Evolutionary conservation across 495 filamentous ascomycete genomes (phyloP).

Genomic region (Neurospora tetraspora): DNA sequence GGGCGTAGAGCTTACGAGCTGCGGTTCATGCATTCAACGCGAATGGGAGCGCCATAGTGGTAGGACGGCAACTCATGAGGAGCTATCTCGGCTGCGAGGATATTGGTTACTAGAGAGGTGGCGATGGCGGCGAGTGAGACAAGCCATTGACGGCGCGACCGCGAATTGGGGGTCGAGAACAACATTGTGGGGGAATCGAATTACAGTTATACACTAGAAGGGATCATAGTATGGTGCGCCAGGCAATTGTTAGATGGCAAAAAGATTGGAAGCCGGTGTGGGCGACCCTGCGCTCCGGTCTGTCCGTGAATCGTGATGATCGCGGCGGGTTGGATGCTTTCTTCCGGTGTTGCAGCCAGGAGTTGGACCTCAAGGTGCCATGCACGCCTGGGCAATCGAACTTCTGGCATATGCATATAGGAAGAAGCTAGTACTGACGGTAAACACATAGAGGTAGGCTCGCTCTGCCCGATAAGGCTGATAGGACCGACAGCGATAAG

Average conservation of each 20-base stretch:
- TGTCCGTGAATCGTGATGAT: background rate
- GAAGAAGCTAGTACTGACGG: background rate
- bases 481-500: background rate
- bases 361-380: background rate
- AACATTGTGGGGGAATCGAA: background rate
- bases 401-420: background rate
- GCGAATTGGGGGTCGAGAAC: background rate
- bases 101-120: background rate
- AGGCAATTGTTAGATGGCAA: background rate
- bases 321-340: no score
- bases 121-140: background rate
- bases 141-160: background rate
- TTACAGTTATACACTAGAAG: background rate
- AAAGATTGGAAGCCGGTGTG: background rate
- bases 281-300: background rate
- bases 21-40: constrained; percentile 46
- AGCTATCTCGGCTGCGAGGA: background rate
- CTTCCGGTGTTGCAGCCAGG: background rate
- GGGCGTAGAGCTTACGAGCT: constrained; percentile 33
- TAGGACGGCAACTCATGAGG: constrained; percentile 31
- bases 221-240: background rate
- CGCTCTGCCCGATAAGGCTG: background rate
- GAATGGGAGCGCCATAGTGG: constrained; percentile 38
- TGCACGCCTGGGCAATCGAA: no score
- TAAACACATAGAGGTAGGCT: background rate